phyloP scores from a whole-genome alignment of 2,329 filamentous ascomycete species.

The Elsinoe australis region DNA sequence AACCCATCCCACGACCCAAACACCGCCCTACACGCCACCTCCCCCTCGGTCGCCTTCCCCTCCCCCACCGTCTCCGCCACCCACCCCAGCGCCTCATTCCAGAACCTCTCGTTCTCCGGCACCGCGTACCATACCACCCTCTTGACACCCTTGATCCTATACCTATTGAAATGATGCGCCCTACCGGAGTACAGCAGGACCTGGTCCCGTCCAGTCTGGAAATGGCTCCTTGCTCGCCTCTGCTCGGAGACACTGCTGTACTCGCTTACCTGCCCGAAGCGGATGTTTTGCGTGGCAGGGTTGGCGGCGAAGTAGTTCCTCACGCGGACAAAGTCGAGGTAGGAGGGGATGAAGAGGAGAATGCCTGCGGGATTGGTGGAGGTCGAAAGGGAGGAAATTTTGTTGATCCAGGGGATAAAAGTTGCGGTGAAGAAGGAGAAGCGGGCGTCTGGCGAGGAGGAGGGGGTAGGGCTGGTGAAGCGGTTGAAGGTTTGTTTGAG shows the following conservation, averaged over 20 bases:
- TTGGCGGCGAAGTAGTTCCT: conserved; percentile 84
- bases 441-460: conserved; percentile 73
- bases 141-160: conserved; percentile 71
- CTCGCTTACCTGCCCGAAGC: conserved; percentile 81
- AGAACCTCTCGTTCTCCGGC: conserved; percentile 80
- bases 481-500: conserved; percentile 84
- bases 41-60: conserved; percentile 48
- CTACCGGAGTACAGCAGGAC: conserved; percentile 87
- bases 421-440: conserved; percentile 87
- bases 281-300: conserved; percentile 46
- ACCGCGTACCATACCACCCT: conserved; percentile 82
- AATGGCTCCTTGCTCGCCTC: conserved; percentile 77
- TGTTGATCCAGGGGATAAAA: conserved; percentile 52
- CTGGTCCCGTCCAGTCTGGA: conserved; percentile 71
- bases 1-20: conserved; percentile 88
- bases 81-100: conserved; percentile 65
- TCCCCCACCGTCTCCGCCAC: conserved; percentile 49
- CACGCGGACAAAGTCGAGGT: conserved; percentile 89
- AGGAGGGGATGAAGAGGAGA: conserved; percentile 83
- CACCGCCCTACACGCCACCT: conserved; percentile 47
- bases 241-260: conserved; percentile 74
- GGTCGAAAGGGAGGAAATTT: conserved; percentile 51
- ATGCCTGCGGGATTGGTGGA: conserved; percentile 63
- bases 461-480: conserved; percentile 63
- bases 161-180: conserved; percentile 94